These are phyloP conservation scores for Phyllosticta capitalensis DNA, from an alignment of 2,329 filamentous ascomycete species.

Conservation along the genomic window DNA sequence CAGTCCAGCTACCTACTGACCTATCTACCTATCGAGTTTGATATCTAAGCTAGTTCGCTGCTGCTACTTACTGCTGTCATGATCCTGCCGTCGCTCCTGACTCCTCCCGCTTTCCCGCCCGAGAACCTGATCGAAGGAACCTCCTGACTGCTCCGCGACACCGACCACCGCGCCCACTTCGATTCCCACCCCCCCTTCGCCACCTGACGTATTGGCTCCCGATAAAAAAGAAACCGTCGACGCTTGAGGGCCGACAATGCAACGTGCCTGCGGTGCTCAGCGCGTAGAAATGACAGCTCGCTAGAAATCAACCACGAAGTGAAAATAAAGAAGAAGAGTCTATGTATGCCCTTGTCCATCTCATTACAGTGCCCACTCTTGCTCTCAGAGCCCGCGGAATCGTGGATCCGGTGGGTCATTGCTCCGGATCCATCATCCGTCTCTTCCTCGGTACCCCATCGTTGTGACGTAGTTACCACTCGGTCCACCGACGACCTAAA, in stretches of 20 bases:
- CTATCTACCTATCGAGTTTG: background rate
- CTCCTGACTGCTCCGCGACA: background rate
- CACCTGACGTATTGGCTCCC: background rate
- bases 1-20: slow-evolving; percentile 9
- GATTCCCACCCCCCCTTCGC: background rate
- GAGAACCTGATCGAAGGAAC: background rate
- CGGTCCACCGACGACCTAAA: background rate
- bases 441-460: background rate
- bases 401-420: background rate
- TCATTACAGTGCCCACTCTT: background rate
- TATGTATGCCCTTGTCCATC: slow-evolving; percentile 3
- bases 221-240: background rate
- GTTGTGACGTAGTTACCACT: background rate
- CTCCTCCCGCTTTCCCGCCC: background rate
- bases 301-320: background rate
- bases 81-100: background rate
- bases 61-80: background rate
- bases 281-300: background rate
- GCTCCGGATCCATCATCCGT: background rate
- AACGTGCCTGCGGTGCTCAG: background rate
- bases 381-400: background rate
- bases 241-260: background rate
- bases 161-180: background rate
- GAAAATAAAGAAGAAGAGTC: background rate
- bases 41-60: background rate